Evolutionary conservation across 2,329 filamentous ascomycete species (phyloP), one percentile per base, ranked within the genome.

Genomic region (Botryosphaeria dothidea): DNA sequence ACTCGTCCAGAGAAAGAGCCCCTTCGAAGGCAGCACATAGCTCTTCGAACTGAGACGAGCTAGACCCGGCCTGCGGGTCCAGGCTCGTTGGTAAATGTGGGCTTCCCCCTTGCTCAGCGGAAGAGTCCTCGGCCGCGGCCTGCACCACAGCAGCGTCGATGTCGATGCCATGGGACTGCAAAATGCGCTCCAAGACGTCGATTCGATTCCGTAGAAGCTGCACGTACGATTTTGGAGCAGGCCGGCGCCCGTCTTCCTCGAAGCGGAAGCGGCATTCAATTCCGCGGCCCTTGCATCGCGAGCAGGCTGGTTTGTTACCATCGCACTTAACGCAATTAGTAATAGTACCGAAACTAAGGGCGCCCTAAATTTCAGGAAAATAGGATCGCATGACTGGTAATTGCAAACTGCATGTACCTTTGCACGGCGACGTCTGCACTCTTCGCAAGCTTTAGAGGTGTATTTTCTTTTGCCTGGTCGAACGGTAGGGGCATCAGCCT

Each of bases 351-450:
- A 17, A 46, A 21, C 4, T 21, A 8, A 23, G 6, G 11, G 17
- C 25, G 2, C 7, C 13, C 31, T 34, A 11, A 8, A 8, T 4
- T 34, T 11, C 31, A 34, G 31, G 31, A 34, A 4, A 34, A 1
- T 34, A 6, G 31, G 31, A 11, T 3, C n/a, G n/a, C n/a, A n/a
- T n/a, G n/a, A n/a, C n/a, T n/a, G n/a, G n/a, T 8, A 3, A 11
- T 34, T 34, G 31, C 31, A 4, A 11, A 11, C 31, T 11, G 31
- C 13, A 34, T 8, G 31, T 69, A 77, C 77, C 72, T 79, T 78
- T 23, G 74, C 73, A 60, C 75, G 69, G 31, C 77, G 73, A 21
- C 75, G 73, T 4, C 77, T 75, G 62, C 77, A 79, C 66, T 74
- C 73, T 58, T 79, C 73, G 49, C 77, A 79, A 3, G 77, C 77